Evolutionary conservation across 352 stramenopile genomes (phyloP).

Genomic region (Globisporangium paddicum): DNA sequence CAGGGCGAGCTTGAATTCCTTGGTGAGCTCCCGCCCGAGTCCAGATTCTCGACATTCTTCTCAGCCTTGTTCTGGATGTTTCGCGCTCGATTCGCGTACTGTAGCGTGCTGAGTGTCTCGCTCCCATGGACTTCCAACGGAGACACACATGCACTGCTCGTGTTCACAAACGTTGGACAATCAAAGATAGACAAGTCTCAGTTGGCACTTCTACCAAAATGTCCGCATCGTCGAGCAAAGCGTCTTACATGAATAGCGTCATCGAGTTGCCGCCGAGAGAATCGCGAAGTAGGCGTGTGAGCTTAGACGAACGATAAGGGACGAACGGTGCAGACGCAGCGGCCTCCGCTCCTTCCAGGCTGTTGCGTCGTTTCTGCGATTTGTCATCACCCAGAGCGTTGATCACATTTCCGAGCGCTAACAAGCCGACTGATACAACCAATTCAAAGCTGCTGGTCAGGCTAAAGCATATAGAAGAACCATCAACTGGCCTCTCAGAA

Average conservation of each 20-base stretch:
- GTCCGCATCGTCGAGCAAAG: not conserved
- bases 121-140: slow-evolving; percentile 36
- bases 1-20: slow-evolving; percentile 7
- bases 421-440: slow-evolving; percentile 26
- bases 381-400: slow-evolving; percentile 45
- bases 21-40: not conserved
- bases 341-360: slow-evolving; percentile 4
- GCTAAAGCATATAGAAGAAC: not conserved
- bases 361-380: slow-evolving; percentile 18
- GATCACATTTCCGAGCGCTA: slow-evolving; percentile 52
- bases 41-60: slow-evolving; percentile 46
- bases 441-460: not conserved
- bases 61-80: slow-evolving; percentile 77
- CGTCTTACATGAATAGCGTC: slow-evolving; percentile 53
- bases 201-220: not conserved
- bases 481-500: not conserved
- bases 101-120: slow-evolving; percentile 64
- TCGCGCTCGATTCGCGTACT: slow-evolving; percentile 67
- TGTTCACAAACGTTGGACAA: not conserved
- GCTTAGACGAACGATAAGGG: slow-evolving; percentile 48
- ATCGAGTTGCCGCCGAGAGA: slow-evolving; percentile 51
- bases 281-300: slow-evolving; percentile 49
- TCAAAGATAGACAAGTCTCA: not conserved
- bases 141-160: slow-evolving; percentile 59
- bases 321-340: slow-evolving; percentile 18